Conservation (phyloP, 1,284 basidiomycete genomes). For the Ceratobasidium sp. region DNA sequence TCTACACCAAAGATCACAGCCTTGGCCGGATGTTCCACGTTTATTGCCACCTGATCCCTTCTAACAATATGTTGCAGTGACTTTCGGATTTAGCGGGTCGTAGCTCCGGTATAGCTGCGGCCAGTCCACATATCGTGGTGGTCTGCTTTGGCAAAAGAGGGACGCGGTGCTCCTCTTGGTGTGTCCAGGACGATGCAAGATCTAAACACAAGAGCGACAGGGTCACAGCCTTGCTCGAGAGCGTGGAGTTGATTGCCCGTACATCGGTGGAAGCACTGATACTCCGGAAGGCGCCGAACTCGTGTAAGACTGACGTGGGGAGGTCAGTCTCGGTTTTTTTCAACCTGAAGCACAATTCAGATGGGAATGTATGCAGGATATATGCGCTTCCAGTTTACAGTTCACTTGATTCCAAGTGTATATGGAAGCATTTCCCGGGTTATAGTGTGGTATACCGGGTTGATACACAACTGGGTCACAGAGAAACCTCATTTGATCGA, state of each 20-base stretch:
- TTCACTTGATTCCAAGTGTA: constrained; percentile 78
- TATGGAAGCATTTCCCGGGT: constrained; percentile 75
- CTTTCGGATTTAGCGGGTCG: constrained; percentile 60
- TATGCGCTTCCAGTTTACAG: constrained; percentile 17
- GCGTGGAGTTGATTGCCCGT: constrained; percentile 64
- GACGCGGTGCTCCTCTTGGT: constrained; percentile 54
- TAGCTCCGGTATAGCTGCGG: constrained; percentile 70
- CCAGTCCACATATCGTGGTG: constrained; percentile 64
- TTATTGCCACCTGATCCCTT: constrained; percentile 55
- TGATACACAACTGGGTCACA: constrained; percentile 65
- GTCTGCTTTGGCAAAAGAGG: constrained; percentile 62
- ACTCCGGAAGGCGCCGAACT: constrained; percentile 68
- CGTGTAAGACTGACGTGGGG: constrained; percentile 65
- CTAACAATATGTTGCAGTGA: constrained; percentile 56
- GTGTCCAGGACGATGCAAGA: constrained; percentile 60
- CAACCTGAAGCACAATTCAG: constrained; percentile 35
- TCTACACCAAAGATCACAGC: constrained; percentile 62
- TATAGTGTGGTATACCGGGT: constrained; percentile 79
- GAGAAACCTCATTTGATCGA: background rate
- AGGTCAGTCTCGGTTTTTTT: constrained; percentile 44
- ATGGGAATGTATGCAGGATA: constrained; percentile 20
- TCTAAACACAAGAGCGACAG: constrained; percentile 63
- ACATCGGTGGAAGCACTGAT: constrained; percentile 62
- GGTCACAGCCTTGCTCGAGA: constrained; percentile 53
- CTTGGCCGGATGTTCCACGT: constrained; percentile 63